Percentiles rank a stretch among this genome's conserved stretches.
phyloP scores from a whole-genome alignment of 2,329 filamentous ascomycete species.

The Paracorniculantispora psalliotae region DNA sequence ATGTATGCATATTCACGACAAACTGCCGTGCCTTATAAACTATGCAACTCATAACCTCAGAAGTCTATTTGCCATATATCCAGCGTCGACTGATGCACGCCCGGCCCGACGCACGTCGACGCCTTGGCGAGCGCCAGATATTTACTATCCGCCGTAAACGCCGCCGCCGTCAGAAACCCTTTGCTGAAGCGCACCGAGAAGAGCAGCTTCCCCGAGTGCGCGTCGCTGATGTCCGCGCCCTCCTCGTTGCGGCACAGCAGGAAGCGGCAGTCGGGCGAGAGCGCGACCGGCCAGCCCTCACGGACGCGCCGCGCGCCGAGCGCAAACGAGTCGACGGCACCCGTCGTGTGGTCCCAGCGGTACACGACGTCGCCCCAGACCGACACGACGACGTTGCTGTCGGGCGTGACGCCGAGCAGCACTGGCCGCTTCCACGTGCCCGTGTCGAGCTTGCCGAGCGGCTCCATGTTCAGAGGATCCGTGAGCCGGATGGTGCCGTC shows the following conservation, averaged over 20 bases:
- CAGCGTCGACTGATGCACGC: conserved; percentile 22
- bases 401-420: conserved; percentile 24
- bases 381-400: conserved; percentile 27
- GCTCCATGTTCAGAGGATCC: conserved; percentile 15
- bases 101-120: conserved; percentile 20
- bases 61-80: conserved; percentile 26
- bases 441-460: conserved; percentile 25
- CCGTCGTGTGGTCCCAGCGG: conserved; percentile 28
- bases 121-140: conserved; percentile 28
- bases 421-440: conserved; percentile 25
- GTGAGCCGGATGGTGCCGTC: conserved; percentile 26
- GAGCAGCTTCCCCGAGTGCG: conserved; percentile 28
- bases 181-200: conserved; percentile 26
- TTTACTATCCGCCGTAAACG: conserved; percentile 26
- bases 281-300: conserved; percentile 32
- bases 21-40: no score
- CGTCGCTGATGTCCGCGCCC: conserved; percentile 31
- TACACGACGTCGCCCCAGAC: conserved; percentile 32
- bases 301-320: conserved; percentile 25
- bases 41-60: no score
- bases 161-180: conserved; percentile 28
- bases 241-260: conserved; percentile 31
- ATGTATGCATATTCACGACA: no score
- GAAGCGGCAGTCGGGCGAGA: conserved; percentile 32
- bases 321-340: conserved; percentile 27